Evolutionary conservation across 2,329 filamentous ascomycete genomes (phyloP), one percentile per base, ranked within the genome.

Genomic region (Aspergillus bombycis): DNA sequence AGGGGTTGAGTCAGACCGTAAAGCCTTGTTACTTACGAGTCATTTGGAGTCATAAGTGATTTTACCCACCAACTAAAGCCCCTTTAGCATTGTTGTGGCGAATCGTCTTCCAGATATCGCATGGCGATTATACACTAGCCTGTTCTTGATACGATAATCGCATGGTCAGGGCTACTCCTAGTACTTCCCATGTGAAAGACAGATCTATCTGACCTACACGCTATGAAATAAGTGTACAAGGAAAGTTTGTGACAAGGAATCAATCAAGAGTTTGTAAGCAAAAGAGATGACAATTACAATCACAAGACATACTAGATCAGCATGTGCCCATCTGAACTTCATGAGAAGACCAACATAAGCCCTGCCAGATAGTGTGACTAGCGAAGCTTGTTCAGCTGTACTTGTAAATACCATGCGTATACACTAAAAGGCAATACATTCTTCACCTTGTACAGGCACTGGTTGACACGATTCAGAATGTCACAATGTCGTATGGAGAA

Each of bases 401-500:
- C 46, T 26, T 50, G 46, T 32, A 30, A 19, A 26, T 14, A 28
- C 38, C 38, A n/a, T 41, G 38, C 16, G 14, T 52, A 32, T 32
- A 52, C 26, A 52, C 48, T 52, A 52, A 14, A 34, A 14, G 11
- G 26, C 48, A 52, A 52, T 52, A 32, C 48, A 52, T n/a, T 34
- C 48, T 34, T 34, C 48, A 52, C 48, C 28, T 16, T n/a, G 10
- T 32, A 32, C 46, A 6, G 26, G 28, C 46, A 52, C 28, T 34
- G 30, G 28, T 32, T 52, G 28, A 32, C 48, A 32, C 34, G 14
- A 36, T 16, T 36, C 34, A 14, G 19, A 52, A 52, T 7, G 48
- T 34, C 48, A 52, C 28, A 34, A 52, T 28, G 48, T 50, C 34
- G 55, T 50, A 58, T 41, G 32, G 50, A 58, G 36, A 26, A 64